Base-by-base conservation (phyloP, 2,329 filamentous ascomycete species). In the Talaromyces verruculosus region DNA sequence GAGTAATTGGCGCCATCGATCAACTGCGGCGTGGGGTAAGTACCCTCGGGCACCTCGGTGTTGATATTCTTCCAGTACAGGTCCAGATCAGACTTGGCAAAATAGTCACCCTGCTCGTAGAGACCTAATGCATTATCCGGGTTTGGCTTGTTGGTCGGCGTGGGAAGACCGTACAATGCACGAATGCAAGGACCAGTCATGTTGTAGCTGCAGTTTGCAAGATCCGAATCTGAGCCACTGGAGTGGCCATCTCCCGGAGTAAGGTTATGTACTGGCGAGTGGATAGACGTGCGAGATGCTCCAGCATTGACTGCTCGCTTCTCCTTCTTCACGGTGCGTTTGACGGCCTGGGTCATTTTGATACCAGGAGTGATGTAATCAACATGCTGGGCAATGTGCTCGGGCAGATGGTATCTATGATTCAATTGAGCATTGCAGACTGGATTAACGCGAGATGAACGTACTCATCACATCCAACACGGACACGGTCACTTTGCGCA, bases 1-100 rank as follows among this genome's bases (percentile, higher is more conserved):
- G 69, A 73, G 25, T 75, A 81, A 64, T 84, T 82, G 13, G 82
- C 77, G 13, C 75, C 75, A 75, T 67, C 67, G 28, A 66, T 68
- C 37, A 68, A 22, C 19, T 59, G 49, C 0, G 66, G 66, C 8
- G 13, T 63, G 7, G 66, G 66, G 30, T 65, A 67, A 15, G 66
- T 67, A 25, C 64, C 64, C 39, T 53, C 22, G 3, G 66, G 66
- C 11, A 67, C 65, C n/a, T 62, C 61, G n/a, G 58, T 30, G 33
- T 64, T 49, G 57, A 67, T 25, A 30, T 67, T 61, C 39, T 67
- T 59, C 65, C 62, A 67, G 61, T 64, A 67, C 1, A 67, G 47
- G 47, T 67, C 62, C 10, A 67, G 10, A 49, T 67, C 65, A 25
- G 61, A 64, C 65, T 67, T 60, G 65, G 61, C 47, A 35, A 67